phyloP scores from a whole-genome alignment of 768 basidiomycete species.

The Leccinum sublutescens region DNA sequence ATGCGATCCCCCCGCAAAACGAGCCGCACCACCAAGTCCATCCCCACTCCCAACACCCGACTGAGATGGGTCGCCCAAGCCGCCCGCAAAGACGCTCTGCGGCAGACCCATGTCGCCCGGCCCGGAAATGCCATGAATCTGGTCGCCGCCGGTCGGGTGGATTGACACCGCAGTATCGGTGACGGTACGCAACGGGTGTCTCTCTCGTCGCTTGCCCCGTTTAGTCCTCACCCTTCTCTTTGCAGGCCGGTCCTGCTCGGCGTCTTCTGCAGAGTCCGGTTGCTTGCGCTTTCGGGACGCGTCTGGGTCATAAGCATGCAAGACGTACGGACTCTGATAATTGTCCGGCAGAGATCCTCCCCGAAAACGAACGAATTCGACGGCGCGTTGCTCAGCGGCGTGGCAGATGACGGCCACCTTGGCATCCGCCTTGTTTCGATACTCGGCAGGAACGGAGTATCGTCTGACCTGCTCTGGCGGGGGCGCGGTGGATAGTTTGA shows the following conservation, averaged over 20 bases:
- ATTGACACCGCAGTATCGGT: background rate
- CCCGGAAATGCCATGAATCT: slow-evolving; percentile 19
- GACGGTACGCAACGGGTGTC: background rate
- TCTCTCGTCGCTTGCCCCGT: slow-evolving; percentile 27
- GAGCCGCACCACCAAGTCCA: slow-evolving; percentile 23
- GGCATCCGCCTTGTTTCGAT: slow-evolving; percentile 59
- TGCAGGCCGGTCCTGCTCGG: slow-evolving; percentile 12
- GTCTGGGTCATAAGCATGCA: slow-evolving; percentile 27
- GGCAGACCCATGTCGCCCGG: slow-evolving; percentile 18
- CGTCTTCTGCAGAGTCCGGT: slow-evolving; percentile 21
- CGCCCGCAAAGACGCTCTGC: slow-evolving; percentile 9
- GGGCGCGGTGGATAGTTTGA: slow-evolving; percentile 38
- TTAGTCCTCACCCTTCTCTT: slow-evolving; percentile 26
- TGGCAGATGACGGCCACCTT: slow-evolving; percentile 52
- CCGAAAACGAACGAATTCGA: slow-evolving; percentile 60
- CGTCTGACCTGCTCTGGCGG: slow-evolving; percentile 36
- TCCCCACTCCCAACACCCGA: slow-evolving; percentile 14
- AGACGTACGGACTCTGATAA: slow-evolving; percentile 38
- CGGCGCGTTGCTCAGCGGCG: slow-evolving; percentile 53
- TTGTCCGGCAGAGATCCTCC: slow-evolving; percentile 43
- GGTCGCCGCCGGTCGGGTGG: slow-evolving; percentile 11
- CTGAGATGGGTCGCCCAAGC: slow-evolving; percentile 20
- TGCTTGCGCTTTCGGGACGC: slow-evolving; percentile 38
- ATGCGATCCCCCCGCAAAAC: background rate
- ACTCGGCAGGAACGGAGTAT: slow-evolving; percentile 49